Evolutionary conservation across 495 filamentous ascomycete species (phyloP).

Genomic region (Penicillium diatomitis): DNA sequence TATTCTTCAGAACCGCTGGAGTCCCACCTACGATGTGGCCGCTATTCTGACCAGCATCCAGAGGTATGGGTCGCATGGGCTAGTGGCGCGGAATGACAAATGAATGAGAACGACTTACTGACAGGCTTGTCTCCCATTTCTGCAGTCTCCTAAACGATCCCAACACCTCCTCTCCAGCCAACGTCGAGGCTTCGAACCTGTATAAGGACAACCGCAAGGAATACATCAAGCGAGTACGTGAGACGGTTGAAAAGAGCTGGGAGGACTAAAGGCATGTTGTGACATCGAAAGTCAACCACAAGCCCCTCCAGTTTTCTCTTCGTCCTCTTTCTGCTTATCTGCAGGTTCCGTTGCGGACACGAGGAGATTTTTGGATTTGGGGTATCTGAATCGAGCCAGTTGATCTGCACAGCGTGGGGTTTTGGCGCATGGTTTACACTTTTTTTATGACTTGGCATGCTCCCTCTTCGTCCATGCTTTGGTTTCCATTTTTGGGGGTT

Average conservation of each 20-base stretch:
- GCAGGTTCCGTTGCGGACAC: constrained; percentile 3
- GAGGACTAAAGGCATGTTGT: constrained; percentile 53
- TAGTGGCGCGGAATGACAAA: too few species aligned
- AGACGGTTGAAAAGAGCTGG: constrained; percentile 99
- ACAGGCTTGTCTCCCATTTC: neutral
- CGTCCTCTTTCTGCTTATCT: neutral
- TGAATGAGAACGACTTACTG: neutral
- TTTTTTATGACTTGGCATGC: constrained; percentile 6
- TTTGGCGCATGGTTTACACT: constrained; percentile 30
- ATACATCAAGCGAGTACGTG: constrained; percentile 87
- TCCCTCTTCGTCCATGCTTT: constrained; percentile 2
- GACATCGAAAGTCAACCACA: neutral
- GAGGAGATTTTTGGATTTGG: neutral
- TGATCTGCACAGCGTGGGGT: constrained; percentile 42
- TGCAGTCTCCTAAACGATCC: constrained; percentile 91
- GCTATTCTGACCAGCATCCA: constrained; percentile 96
- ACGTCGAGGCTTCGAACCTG: constrained; percentile 95
- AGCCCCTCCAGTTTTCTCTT: too few species aligned
- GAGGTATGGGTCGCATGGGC: constrained; percentile 49
- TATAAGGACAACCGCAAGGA: constrained; percentile 98
- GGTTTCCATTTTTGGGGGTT: constrained; percentile 2
- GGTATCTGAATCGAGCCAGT: constrained; percentile 11
- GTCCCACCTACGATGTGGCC: constrained; percentile 96
- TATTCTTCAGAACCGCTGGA: constrained; percentile 97
- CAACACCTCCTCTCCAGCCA: constrained; percentile 93